Evolutionary conservation across 768 basidiomycete genomes (phyloP).

Genomic region (Trametes cinnabarina): DNA sequence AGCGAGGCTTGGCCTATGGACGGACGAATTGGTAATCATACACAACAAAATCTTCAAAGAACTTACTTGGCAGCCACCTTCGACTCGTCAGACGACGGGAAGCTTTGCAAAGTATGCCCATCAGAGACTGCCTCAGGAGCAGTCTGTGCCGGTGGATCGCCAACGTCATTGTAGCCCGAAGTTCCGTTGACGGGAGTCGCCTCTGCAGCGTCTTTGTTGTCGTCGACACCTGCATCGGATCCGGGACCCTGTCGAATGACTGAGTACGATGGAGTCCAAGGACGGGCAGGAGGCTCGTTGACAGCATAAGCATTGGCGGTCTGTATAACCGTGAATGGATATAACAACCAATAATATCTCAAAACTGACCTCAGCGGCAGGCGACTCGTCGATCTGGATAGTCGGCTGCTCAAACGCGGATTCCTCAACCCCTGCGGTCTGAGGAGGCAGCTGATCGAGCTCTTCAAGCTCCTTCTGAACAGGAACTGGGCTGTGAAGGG

Average conservation of each 20-base stretch:
- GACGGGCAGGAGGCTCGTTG: constrained; percentile 28
- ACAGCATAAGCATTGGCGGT: background rate
- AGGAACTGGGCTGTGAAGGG: constrained; percentile 15
- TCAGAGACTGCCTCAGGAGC: background rate
- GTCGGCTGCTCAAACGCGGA: constrained; percentile 6
- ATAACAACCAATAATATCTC: background rate
- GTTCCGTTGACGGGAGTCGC: background rate
- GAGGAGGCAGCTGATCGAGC: constrained; percentile 13
- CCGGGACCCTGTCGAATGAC: constrained; percentile 35
- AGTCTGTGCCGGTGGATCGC: background rate
- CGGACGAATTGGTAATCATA: background rate
- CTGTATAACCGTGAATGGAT: background rate
- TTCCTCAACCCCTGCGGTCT: constrained; percentile 1
- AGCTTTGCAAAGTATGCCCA: constrained; percentile 10
- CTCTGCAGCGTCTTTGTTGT: background rate
- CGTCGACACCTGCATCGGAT: constrained; percentile 16
- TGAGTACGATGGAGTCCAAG: constrained; percentile 41
- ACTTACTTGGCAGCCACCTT: constrained; percentile 19
- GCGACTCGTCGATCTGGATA: constrained; percentile 11
- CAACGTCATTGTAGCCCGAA: background rate
- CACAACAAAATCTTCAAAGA: background rate
- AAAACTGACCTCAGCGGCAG: constrained; percentile 9
- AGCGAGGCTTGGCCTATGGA: constrained; percentile 24
- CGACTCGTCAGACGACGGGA: constrained; percentile 17
- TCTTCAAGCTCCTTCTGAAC: constrained; percentile 21